A percentile compares a stretch with the other conserved stretches of the same genome.
phyloP scores from a whole-genome alignment of 1,139 yeast genomes.

The Zhuliangozyma blackwelliae region DNA sequence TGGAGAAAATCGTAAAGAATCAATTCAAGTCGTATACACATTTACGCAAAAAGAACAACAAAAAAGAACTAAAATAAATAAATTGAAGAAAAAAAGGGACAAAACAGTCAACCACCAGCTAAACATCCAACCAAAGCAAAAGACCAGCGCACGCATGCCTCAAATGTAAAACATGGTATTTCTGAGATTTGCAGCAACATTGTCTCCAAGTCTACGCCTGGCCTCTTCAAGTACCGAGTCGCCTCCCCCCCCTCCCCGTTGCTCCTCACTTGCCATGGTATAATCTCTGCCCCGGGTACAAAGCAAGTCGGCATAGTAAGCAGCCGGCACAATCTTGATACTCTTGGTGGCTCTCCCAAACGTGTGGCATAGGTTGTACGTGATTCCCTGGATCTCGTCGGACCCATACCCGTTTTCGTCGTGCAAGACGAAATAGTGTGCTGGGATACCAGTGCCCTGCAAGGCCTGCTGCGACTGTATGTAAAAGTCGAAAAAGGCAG shows the following conservation, averaged over 20 bases:
- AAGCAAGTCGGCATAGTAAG: slow-evolving; percentile 12
- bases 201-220: slow-evolving; percentile 6
- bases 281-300: slow-evolving; percentile 12
- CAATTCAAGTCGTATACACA: background rate
- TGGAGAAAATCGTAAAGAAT: background rate
- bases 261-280: slow-evolving; percentile 4
- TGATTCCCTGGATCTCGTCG: slow-evolving; percentile 10
- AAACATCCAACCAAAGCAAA: background rate
- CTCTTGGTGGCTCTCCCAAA: slow-evolving; percentile 13
- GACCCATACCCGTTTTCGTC: slow-evolving; percentile 11
- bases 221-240: slow-evolving; percentile 5
- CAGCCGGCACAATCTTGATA: slow-evolving; percentile 11
- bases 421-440: slow-evolving; percentile 12
- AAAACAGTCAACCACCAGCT: background rate
- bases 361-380: slow-evolving; percentile 12
- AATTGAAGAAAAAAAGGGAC: background rate
- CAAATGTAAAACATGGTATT: slow-evolving; percentile 12
- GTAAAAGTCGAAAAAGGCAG: slow-evolving; percentile 11
- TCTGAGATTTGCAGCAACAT: slow-evolving; percentile 6
- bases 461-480: slow-evolving; percentile 13
- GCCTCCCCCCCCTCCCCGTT: slow-evolving; percentile 1
- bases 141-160: too few relatives aligned
- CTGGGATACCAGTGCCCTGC: slow-evolving; percentile 13
- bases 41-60: background rate
- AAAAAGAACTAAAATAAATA: background rate